Evolutionary conservation across 441 rosid genomes (phyloP).

Genomic region (Mallotus japonicus): DNA sequence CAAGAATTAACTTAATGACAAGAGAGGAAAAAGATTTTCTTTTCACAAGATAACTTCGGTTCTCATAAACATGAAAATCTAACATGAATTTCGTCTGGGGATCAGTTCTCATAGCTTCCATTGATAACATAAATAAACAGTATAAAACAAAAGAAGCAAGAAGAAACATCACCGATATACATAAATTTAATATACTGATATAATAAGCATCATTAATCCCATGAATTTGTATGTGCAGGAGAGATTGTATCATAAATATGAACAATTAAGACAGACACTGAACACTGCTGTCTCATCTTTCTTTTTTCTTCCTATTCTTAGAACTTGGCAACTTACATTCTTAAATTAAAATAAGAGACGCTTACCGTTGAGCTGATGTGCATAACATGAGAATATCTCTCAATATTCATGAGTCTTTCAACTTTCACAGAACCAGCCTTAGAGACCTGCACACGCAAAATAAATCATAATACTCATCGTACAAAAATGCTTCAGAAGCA

Average conservation of each 20-base stretch:
- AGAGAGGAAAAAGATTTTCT: background rate
- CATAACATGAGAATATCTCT: slow-evolving; percentile 94
- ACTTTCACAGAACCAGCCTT: slow-evolving; percentile 88
- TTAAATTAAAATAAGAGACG: slow-evolving; percentile 11
- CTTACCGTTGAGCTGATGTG: slow-evolving; percentile 93
- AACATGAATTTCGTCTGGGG: background rate
- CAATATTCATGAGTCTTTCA: slow-evolving; percentile 85
- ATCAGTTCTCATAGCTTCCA: background rate
- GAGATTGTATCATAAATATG: background rate
- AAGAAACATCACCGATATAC: background rate
- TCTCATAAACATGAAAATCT: background rate
- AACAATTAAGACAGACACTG: background rate
- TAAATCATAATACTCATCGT: background rate
- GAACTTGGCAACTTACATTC: slow-evolving; percentile 5
- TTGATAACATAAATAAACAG: background rate
- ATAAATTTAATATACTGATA: no score
- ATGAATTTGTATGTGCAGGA: background rate
- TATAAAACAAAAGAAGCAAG: background rate
- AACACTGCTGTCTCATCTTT: background rate
- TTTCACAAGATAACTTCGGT: background rate
- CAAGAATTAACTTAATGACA: background rate
- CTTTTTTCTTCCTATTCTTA: background rate
- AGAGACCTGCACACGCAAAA: slow-evolving; percentile 57
- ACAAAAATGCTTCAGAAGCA: background rate
- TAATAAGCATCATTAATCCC: background rate